phyloP scores from a whole-genome alignment of 768 basidiomycete genomes.

The Rhodocollybia butyracea region DNA sequence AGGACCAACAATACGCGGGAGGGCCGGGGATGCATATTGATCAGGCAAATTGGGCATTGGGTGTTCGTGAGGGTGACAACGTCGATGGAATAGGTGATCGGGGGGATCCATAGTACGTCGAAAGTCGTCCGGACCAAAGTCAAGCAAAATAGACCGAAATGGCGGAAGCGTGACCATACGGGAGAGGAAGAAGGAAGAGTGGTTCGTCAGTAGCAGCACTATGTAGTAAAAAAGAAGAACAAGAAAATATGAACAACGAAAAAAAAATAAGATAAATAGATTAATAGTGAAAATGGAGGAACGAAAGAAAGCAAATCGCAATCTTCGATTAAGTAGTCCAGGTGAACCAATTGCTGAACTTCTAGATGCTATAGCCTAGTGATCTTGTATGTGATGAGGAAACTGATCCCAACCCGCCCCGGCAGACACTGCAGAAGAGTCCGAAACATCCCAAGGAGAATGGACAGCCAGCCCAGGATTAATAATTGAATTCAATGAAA shows the following conservation, averaged over 20 bases:
- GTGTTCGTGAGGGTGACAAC: background rate
- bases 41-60: background rate
- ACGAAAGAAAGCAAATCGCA: background rate
- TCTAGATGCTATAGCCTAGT: background rate
- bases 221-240: background rate
- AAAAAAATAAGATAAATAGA: background rate
- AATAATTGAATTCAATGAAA: background rate
- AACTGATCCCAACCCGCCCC: background rate
- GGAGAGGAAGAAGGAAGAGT: background rate
- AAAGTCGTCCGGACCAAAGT: background rate
- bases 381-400: background rate
- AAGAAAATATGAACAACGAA: slow-evolving; percentile 5
- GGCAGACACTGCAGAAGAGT: background rate
- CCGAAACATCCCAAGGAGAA: background rate
- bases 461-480: background rate
- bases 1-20: slow-evolving; percentile 2
- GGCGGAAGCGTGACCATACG: slow-evolving; percentile 2
- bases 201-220: background rate
- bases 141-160: background rate
- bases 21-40: too few species aligned
- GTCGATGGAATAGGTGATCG: background rate
- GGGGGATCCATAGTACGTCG: too few species aligned
- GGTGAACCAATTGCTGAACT: background rate
- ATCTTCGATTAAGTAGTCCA: background rate
- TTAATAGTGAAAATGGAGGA: background rate